phyloP scores from a whole-genome alignment of 306 rosid species.

The Phaseolus lunatus region DNA sequence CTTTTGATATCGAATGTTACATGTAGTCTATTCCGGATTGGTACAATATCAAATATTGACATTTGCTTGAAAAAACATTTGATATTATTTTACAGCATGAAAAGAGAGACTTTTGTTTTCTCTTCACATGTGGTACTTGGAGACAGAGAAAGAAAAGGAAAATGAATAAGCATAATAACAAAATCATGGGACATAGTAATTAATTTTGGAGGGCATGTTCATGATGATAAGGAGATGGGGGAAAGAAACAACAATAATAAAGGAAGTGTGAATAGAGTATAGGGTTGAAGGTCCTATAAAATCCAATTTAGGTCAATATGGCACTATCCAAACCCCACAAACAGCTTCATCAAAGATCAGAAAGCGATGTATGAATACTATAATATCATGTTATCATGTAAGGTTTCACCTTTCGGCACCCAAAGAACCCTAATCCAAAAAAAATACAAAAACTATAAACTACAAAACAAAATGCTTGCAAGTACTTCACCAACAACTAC shows the following conservation, averaged over 20 bases:
- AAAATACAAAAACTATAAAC: not conserved
- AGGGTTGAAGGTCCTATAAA: constrained; percentile 17
- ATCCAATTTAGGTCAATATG: constrained; percentile 40
- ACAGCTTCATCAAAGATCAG: not conserved
- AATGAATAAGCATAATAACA: constrained; percentile 4
- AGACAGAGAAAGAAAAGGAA: too few species aligned
- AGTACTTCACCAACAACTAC: constrained; percentile 26
- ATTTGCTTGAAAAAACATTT: not conserved
- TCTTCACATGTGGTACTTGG: too few species aligned
- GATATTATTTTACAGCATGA: not conserved
- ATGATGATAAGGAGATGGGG: not conserved
- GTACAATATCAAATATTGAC: too few species aligned
- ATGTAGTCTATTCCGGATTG: too few species aligned
- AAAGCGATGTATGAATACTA: constrained; percentile 31
- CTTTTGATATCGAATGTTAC: too few species aligned
- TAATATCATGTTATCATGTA: not conserved
- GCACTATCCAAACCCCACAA: constrained; percentile 23
- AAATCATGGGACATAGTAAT: constrained; percentile 18
- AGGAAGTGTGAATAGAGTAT: not conserved
- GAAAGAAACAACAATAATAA: constrained; percentile 16
- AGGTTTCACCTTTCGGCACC: not conserved
- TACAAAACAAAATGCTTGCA: not conserved
- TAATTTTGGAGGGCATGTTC: not conserved
- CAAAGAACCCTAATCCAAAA: not conserved
- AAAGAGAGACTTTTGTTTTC: not conserved